Conservation (phyloP, 83 land plant species). For the Thuja plicata region DNA sequence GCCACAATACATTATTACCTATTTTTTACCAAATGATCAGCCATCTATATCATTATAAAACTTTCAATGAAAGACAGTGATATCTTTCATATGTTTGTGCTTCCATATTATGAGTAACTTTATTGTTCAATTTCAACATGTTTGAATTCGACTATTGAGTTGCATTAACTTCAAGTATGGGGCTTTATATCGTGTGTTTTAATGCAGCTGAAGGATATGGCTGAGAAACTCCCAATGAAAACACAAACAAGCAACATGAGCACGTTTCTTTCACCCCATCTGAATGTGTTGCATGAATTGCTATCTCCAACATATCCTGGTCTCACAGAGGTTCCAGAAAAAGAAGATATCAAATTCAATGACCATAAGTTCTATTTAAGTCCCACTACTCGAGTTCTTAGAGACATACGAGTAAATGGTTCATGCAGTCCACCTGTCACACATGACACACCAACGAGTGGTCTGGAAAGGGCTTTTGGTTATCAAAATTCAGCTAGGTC, state of each 20-base stretch:
- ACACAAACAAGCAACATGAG: conserved; percentile 10
- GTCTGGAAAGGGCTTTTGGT: conserved; percentile 5
- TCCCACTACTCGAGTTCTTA: conserved; percentile 6
- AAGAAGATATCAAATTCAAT: conserved; percentile 18
- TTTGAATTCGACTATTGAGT: background rate
- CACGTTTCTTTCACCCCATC: conserved; percentile 13
- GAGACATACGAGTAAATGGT: background rate
- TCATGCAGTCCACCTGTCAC: conserved; percentile 13
- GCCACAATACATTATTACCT: background rate
- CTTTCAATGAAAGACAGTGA: background rate
- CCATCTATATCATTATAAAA: background rate
- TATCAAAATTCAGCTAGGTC: conserved; percentile 10
- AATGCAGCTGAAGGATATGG: conserved; percentile 40
- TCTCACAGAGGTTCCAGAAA: conserved; percentile 3
- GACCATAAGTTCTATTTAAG: background rate
- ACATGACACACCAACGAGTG: conserved; percentile 8
- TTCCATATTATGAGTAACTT: background rate
- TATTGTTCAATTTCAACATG: background rate
- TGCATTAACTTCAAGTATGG: background rate
- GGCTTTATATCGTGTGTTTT: background rate
- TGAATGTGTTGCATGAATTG: conserved; percentile 5
- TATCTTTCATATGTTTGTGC: conserved; percentile 4
- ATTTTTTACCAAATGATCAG: background rate
- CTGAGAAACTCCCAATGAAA: conserved; percentile 29
- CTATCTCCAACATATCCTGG: conserved; percentile 12